These are phyloP conservation scores for Eutrema salsugineum DNA, from an alignment of 441 rosid genomes.

Conservation along the genomic window DNA sequence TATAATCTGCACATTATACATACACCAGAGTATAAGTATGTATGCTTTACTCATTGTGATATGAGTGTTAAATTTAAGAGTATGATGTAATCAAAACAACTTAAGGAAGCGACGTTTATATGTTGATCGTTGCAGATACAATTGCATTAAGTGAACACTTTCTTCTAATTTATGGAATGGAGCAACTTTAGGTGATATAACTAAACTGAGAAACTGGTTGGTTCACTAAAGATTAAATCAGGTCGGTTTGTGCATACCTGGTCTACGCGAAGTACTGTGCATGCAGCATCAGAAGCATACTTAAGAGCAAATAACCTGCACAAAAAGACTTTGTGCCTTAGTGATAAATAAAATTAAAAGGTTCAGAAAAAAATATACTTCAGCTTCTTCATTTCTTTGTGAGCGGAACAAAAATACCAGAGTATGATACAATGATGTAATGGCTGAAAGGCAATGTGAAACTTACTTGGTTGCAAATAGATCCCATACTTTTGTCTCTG, in stretches of 20 bases:
- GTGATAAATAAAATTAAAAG: not conserved
- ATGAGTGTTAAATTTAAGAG: not conserved
- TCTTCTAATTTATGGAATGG: not conserved
- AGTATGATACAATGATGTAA: not conserved
- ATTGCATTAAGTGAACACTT: not conserved
- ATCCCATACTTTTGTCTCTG: conserved; percentile 80
- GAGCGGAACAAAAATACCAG: not conserved
- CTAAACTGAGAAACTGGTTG: not conserved
- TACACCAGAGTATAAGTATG: not conserved
- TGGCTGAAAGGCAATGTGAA: not conserved
- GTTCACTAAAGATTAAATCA: not conserved
- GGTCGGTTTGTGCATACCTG: conserved; percentile 51
- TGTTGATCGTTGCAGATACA: not conserved
- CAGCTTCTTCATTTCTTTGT: not conserved
- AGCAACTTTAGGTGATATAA: not conserved
- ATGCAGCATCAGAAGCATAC: conserved; percentile 96
- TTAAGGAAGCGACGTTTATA: not conserved
- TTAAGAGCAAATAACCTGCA: conserved; percentile 87
- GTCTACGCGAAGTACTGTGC: conserved; percentile 97
- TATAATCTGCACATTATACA: conserved; percentile 68
- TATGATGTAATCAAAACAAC: not conserved
- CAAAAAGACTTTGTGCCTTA: not conserved
- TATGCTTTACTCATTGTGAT: not conserved
- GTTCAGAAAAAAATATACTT: not conserved
- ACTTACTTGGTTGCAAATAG: conserved; percentile 87